Percentiles rank a stretch among this genome's conserved stretches.
Conservation (phyloP, 495 filamentous ascomycete species). For the Trichoderma asperelloides region DNA sequence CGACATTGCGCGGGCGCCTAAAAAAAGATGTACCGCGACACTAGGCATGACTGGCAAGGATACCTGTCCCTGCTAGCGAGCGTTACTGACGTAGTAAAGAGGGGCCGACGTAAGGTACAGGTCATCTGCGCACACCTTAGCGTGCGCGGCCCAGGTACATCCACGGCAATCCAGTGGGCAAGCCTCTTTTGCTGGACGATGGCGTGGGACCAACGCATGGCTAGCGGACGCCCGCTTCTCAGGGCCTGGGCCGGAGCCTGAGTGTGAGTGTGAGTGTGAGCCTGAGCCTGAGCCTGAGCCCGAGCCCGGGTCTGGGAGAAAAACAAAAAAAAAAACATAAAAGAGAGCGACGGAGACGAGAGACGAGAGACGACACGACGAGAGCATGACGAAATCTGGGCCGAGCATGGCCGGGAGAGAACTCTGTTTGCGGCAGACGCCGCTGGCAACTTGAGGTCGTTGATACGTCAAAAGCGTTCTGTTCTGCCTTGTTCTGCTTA, state of each 20-base stretch:
- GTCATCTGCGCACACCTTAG: conserved; percentile 7
- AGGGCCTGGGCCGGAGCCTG: neutral
- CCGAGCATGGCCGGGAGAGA: too few species aligned
- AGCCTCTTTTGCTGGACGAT: neutral
- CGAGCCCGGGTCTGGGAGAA: neutral
- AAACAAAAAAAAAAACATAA: neutral
- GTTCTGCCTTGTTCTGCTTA: too few species aligned
- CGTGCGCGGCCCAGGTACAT: conserved; percentile 7
- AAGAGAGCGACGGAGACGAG: neutral
- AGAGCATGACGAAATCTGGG: too few species aligned
- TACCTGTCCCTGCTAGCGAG: neutral
- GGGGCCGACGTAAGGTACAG: conserved; percentile 8
- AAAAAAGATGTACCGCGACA: conserved; percentile 3
- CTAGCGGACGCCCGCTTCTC: conserved; percentile 1
- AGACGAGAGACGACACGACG: too few species aligned
- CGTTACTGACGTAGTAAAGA: neutral
- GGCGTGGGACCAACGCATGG: conserved; percentile 1
- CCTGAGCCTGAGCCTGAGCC: neutral
- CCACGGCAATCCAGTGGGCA: conserved; percentile 3
- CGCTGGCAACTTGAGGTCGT: too few species aligned
- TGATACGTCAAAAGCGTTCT: too few species aligned
- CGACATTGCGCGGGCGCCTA: neutral
- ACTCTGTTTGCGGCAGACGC: too few species aligned
- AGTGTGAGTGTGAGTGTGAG: neutral
- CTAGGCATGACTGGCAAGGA: neutral